Evolutionary conservation across 2,329 filamentous ascomycete species (phyloP), one percentile per base, ranked within the genome.

Genomic region (Mycosphaerelloides madeirae): DNA sequence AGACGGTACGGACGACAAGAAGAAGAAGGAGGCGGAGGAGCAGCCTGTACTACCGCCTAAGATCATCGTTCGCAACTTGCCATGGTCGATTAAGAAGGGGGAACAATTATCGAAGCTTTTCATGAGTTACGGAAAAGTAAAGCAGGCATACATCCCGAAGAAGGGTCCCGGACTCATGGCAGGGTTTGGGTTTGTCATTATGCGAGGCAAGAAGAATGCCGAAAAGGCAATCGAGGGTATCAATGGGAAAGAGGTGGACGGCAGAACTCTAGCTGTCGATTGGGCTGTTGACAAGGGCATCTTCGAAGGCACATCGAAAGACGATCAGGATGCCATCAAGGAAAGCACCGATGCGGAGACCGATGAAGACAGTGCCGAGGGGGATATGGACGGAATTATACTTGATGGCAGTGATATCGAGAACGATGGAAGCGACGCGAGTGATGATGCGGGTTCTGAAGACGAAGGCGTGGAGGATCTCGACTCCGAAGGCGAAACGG

Each of bases 221-320:
- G 87, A 97, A 66, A 88, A 83, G 64, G 93, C 93, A 2, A 75
- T 98, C 45, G 81, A 84, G 47, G 81, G 77, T 16, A 74, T 97
- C 55, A 98, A 97, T 67, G 93, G 91, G 46, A 96, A 87, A 64
- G 80, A 85, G 49, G 77, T 98, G 15, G 90, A 95, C 64, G 93
- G 90, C 2, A 79, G 93, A 58, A 85, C 83, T 7, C 68, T 98
- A 49, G 93, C 91, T 20, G 93, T 98, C 6, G 93, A 98, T 69
- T 98, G 88, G 87, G 91, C 94, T 25, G 89, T 97, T 3, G 88
- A 96, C 49, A 95, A 94, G 70, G 77, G 83, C 32, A 81, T 84
- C 6, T 98, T 56, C 31, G 41, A 57, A 88, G 88, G 79, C 15
- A 41, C 44, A 13, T 37, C 31, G 2, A 46, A 50, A 13, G 48